Evolutionary conservation across 2,329 filamentous ascomycete genomes (phyloP).

Genomic region (Zymoseptoria passerinii): DNA sequence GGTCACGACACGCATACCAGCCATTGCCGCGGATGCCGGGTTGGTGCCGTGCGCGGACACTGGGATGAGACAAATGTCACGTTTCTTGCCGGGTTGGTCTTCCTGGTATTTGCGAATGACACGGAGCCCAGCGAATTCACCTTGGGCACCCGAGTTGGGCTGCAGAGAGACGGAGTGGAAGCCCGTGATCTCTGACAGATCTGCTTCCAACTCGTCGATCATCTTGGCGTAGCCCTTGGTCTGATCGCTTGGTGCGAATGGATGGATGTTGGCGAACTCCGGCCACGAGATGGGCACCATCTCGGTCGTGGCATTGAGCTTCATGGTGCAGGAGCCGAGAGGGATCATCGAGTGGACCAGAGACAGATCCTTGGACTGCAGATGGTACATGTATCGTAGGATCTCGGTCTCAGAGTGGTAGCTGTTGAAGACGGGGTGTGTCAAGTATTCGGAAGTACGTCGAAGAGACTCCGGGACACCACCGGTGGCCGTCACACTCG

Average conservation of each 20-base stretch:
- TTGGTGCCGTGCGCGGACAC: constrained; percentile 95
- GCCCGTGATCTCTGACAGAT: constrained; percentile 75
- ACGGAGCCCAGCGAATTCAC: constrained; percentile 84
- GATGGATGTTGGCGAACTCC: constrained; percentile 71
- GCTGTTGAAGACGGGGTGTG: constrained; percentile 88
- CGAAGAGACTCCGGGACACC: constrained; percentile 52
- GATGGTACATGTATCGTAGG: constrained; percentile 83
- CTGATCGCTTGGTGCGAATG: constrained; percentile 59
- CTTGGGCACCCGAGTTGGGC: constrained; percentile 92
- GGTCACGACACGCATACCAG: constrained; percentile 85
- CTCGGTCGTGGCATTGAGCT: constrained; percentile 87
- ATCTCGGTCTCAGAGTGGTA: constrained; percentile 94
- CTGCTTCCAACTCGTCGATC: constrained; percentile 62
- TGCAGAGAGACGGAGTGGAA: constrained; percentile 86
- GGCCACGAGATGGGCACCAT: constrained; percentile 80
- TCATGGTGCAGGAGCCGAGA: constrained; percentile 96
- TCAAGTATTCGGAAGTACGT: constrained; percentile 68
- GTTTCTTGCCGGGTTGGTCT: constrained; percentile 56
- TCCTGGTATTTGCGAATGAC: constrained; percentile 81
- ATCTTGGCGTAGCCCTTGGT: constrained; percentile 61
- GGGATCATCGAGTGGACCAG: constrained; percentile 97
- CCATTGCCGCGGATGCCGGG: constrained; percentile 90
- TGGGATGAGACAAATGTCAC: constrained; percentile 89
- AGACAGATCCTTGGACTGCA: constrained; percentile 90
- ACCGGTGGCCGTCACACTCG: constrained; percentile 22